Base-by-base conservation (phyloP, 441 rosid species). In the Syzygium syzygioides region DNA sequence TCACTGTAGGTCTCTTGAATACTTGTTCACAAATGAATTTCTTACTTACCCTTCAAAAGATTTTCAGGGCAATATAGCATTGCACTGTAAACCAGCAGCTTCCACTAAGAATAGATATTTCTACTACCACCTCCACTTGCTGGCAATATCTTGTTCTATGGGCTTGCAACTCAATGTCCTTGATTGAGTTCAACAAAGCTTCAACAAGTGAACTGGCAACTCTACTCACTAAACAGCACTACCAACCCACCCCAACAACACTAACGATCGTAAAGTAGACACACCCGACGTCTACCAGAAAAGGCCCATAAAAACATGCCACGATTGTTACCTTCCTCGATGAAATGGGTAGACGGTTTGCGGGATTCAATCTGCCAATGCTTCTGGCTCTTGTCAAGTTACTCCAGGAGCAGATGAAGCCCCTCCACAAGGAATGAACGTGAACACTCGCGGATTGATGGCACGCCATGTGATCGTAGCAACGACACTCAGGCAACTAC, bases 391-490 rank as follows among this genome's bases (percentile, higher is more conserved):
- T 88, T 86, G 90, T 66, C 89, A 91, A 91, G 85, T 89, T 90
- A 56, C 87, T 88, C 28, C 92, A 88, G 20, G 88, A 19, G 87
- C 86, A 90, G 89, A 86, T 85, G 87, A 92, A 90, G 89, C 89
- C 91, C 89, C 92, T 90, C 92, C 91, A 91, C 5, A 94, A 86
- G 89, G 92, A 91, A 91, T 88, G 89, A 88, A 89, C 87, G 56
- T 88, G 89, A 28, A 88, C 85, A 90, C 91, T 92, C 91, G 91
- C 88, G 56, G 90, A 89, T 79, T 88, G 94, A 89, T 37, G 86
- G 92, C 85, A 85, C 25, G 94, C 94, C 96, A 94, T 94, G 60
- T 86, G 88, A 56, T 91, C 92, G 88, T 26, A 87, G 80, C 92
- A 90, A 53, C 89, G 48, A 41, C 71, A 54, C 88, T 32, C 52